Conservation (phyloP, 2,329 filamentous ascomycete species). For the Trichoderma citrinoviride region DNA sequence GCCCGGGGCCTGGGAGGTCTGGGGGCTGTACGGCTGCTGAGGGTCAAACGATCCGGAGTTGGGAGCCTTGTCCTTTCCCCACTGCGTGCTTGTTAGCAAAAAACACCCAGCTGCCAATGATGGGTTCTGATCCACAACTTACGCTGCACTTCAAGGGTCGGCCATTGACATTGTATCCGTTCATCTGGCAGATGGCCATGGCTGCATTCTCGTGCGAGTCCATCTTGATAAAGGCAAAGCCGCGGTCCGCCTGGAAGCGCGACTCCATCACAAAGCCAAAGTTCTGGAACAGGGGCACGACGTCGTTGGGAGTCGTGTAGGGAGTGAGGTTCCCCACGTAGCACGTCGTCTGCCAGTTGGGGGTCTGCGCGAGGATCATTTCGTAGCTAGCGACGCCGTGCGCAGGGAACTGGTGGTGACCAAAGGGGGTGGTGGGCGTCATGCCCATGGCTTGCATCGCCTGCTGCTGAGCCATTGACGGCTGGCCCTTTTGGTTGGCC, state of each 20-base stretch:
- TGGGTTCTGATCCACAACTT: conserved; percentile 53
- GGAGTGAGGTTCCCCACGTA: conserved; percentile 98
- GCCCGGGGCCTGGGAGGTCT: conserved; percentile 67
- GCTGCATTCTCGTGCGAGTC: conserved; percentile 96
- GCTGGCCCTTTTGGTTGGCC: conserved; percentile 99
- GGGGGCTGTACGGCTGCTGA: conserved; percentile 67
- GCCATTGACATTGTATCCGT: conserved; percentile 96
- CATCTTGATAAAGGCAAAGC: conserved; percentile 99
- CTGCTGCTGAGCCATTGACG: conserved; percentile 96
- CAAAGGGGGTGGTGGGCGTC: conserved; percentile 94
- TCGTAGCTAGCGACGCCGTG: conserved; percentile 97
- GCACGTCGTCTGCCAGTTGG: conserved; percentile 96
- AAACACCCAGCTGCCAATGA: not conserved
- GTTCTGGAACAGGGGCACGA: conserved; percentile 98
- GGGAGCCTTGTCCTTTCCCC: conserved; percentile 98
- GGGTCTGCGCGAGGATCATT: conserved; percentile 92
- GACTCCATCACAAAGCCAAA: conserved; percentile 98
- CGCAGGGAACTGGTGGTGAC: conserved; percentile 96
- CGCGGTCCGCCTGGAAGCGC: conserved; percentile 94
- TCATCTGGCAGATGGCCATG: conserved; percentile 97
- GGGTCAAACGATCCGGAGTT: conserved; percentile 72
- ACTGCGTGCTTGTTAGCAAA: conserved; percentile 54
- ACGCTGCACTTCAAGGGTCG: conserved; percentile 97
- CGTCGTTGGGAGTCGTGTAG: conserved; percentile 93
- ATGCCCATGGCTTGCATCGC: conserved; percentile 97